Evolutionary conservation across 495 filamentous ascomycete genomes (phyloP), one percentile per base, ranked within the genome.

Genomic region (Lophium mytilinum): DNA sequence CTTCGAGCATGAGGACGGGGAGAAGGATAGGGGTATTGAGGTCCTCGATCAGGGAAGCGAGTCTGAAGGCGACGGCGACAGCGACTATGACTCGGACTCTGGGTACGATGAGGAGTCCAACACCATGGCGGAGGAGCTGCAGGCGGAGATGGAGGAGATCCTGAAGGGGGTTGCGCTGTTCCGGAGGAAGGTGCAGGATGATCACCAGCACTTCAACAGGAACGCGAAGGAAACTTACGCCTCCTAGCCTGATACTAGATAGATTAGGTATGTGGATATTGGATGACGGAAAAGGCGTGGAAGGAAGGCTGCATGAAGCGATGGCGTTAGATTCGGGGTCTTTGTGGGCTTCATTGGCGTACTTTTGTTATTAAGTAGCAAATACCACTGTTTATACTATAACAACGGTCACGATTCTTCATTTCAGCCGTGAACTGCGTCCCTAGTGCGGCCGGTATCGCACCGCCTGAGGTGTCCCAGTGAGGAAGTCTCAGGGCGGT

Each of bases 141-240:
- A 64, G 53, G 56, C 40, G 15, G 50, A 62, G 36, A 66, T 63
- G 21, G 43, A 67, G 7, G 68, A 67, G 40, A 62, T 72, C 49
- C 52, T 95, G 54, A 79, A 83, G 52, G 90, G 95, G 64, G 65
- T 98, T 42, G 80, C 80, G 17, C 65, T 95, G 62, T 95, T 96
- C 71, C 85, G 84, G 66, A 80, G 82, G 63, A 95, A 95, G 73
- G 77, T 95, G 37, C 81, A 76, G 14, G 88, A 91, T 59, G 93
- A 98, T 65, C 75, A 80, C 61, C 73, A 77, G 58, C 72, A 82
- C 56, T 85, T 83, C 68, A 30, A 21, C 46, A 41, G 17, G 4
- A 55, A 57, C 11, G 37, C 57, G 35, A 14, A 37, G 10, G 62
- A 61, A 45, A 40, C 60, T 14, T 19, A 37, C 37, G 53, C 21